Evolutionary conservation across 2,329 filamentous ascomycete species (phyloP).

Genomic region (Diaporthe sp.): DNA sequence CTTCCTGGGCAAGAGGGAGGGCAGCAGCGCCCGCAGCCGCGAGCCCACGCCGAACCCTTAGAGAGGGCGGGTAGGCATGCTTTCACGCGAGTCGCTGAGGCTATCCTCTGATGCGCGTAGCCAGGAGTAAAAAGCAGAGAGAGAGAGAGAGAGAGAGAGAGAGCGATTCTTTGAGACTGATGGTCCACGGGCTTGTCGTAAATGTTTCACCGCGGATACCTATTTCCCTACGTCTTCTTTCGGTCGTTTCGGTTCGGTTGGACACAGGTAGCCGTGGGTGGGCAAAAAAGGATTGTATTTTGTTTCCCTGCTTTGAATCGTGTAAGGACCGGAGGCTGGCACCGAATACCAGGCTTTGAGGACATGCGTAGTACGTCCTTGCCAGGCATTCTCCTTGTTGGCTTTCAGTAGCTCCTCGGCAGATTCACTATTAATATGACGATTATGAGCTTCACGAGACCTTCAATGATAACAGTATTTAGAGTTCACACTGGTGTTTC

Average conservation of each 20-base stretch:
- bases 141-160: neutral
- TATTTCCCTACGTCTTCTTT: slow-evolving; percentile 31
- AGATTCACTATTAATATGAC: slow-evolving; percentile 23
- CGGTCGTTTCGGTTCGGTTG: slow-evolving; percentile 8
- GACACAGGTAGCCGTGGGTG: neutral
- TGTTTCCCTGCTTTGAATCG: neutral
- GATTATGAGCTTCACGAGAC: slow-evolving; percentile 2
- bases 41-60: slow-evolving; percentile 56
- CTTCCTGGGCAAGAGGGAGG: slow-evolving; percentile 62
- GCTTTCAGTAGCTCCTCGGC: neutral
- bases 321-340: neutral
- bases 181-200: neutral
- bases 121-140: neutral
- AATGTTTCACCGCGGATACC: slow-evolving; percentile 31
- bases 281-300: slow-evolving; percentile 7
- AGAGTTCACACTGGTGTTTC: neutral
- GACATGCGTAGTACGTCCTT: neutral
- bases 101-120: slow-evolving; percentile 25
- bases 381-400: neutral
- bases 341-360: neutral
- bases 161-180: neutral
- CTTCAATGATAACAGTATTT: neutral
- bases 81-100: slow-evolving; percentile 39
- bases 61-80: slow-evolving; percentile 38
- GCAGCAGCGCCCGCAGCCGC: slow-evolving; percentile 55